Evolutionary conservation across 306 rosid species (phyloP).

Genomic region (Pyrus communis): DNA sequence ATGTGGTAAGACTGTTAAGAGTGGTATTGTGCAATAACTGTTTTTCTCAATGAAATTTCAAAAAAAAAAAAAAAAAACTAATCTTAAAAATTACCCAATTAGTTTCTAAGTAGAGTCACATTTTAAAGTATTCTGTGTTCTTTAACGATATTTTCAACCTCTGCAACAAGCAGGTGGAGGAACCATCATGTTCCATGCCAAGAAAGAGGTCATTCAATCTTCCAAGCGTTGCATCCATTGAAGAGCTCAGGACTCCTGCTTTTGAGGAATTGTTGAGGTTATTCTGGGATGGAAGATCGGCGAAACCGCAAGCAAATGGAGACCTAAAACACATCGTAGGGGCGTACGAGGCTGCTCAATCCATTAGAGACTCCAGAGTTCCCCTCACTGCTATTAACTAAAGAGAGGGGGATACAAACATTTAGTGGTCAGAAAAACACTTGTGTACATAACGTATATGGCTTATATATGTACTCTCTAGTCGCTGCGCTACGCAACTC

Average conservation of each 20-base stretch:
- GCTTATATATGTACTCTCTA: slow-evolving; percentile 28
- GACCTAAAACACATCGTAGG: slow-evolving; percentile 62
- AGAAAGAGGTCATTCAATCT: slow-evolving; percentile 79
- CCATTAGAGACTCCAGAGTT: slow-evolving; percentile 90
- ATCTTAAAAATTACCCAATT: not conserved
- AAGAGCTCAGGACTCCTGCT: slow-evolving; percentile 86
- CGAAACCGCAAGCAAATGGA: slow-evolving; percentile 78
- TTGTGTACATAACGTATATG: slow-evolving; percentile 54
- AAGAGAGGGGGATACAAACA: slow-evolving; percentile 8
- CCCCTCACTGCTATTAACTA: slow-evolving; percentile 96
- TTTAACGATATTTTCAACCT: not conserved
- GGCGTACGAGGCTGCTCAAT: slow-evolving; percentile 64
- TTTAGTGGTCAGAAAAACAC: not conserved
- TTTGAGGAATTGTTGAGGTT: slow-evolving; percentile 80
- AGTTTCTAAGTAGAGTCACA: not conserved
- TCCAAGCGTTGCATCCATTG: slow-evolving; percentile 73
- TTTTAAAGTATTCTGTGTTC: not conserved
- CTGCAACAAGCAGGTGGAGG: slow-evolving; percentile 57
- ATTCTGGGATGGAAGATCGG: slow-evolving; percentile 78
- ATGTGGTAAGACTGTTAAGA: slow-evolving; percentile 47
- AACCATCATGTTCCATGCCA: slow-evolving; percentile 99
- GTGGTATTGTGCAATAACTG: not conserved
- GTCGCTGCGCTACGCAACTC: slow-evolving; percentile 22
- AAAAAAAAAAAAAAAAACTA: too few relatives aligned
- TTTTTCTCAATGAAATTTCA: not conserved